Base-by-base conservation (phyloP, 2,329 filamentous ascomycete species). In the Monosporascus sp. region DNA sequence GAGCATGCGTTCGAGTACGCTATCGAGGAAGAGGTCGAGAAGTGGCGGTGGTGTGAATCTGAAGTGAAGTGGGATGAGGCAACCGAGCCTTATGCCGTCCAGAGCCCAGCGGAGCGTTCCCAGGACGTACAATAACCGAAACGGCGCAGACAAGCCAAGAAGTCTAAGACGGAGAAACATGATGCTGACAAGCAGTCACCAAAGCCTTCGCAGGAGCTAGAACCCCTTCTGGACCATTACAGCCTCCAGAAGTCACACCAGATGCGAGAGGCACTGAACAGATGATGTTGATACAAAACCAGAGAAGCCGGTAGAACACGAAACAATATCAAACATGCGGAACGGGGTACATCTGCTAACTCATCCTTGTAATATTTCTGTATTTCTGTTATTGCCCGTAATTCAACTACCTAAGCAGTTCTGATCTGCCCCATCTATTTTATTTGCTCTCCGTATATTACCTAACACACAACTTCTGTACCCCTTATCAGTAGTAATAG, bases 1-100 rank as follows among this genome's bases (percentile, higher is more conserved):
- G 52, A 55, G 41, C 16, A 40, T 41, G 53, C 44, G 26, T 52
- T 55, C 48, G 43, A 43, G 14, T 20, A 43, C 5, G 20, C 48
- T 26, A 38, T 53, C 40, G 27, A 36, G 37, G 44, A 41, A 3
- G 52, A 51, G 16, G 17, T 20, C 6, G 14, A 2, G 40, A 24
- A 19, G 5, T 20, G 14, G 40, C 40, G 14, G 9, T 20, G 22
- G 11, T 2, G 14, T 6, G 19, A 43, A 17, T 1, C 6, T 43
- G 19, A 14, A 20, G 11, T 1, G 11, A 20, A 43, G 19, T 20
- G 9, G 19, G 40, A 43, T 3, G 19, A 20, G 5, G 9, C 40
- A 19, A 43, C 40, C 4, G 40, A 43, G 3, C 7, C 14, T 19
- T 20, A 43, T 3, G 22, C 24, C 3, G 20, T 43, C 19, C 40